These are phyloP conservation scores for Phaeomoniella chlamydospora DNA, from an alignment of 2,329 filamentous ascomycete species.

Conservation along the genomic window DNA sequence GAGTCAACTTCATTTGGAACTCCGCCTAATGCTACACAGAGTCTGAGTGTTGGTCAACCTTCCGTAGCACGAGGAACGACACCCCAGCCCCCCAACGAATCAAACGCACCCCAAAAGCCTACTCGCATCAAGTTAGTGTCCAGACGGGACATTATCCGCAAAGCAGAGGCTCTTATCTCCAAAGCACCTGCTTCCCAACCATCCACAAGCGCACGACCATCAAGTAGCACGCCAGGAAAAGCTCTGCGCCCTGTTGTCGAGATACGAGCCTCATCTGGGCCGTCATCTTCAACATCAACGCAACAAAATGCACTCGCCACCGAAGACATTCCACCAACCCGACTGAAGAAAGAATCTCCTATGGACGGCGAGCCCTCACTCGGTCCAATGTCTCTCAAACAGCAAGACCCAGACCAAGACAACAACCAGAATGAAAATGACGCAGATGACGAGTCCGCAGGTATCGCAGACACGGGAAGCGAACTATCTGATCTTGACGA, in stretches of 20 bases:
- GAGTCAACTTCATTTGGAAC: slow-evolving; percentile 5
- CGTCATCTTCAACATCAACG: slow-evolving; percentile 14
- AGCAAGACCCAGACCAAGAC: slow-evolving; percentile 40
- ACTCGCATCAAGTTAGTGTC: slow-evolving; percentile 42
- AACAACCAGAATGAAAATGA: slow-evolving; percentile 55
- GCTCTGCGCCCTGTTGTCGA: slow-evolving; percentile 6
- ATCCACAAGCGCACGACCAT: slow-evolving; percentile 12
- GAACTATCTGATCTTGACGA: slow-evolving; percentile 36
- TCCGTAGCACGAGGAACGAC: slow-evolving; percentile 5
- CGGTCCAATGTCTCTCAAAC: slow-evolving; percentile 37
- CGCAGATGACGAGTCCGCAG: slow-evolving; percentile 18
- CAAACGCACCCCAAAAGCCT: slow-evolving; percentile 8
- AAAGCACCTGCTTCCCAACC: slow-evolving; percentile 20
- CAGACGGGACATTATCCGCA: slow-evolving; percentile 42
- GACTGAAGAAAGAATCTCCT: slow-evolving; percentile 32
- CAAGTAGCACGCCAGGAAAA: slow-evolving; percentile 1
- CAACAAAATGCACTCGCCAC: not conserved
- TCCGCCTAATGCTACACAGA: slow-evolving; percentile 1
- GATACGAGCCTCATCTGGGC: slow-evolving; percentile 4
- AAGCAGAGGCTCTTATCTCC: slow-evolving; percentile 40
- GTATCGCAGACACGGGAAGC: slow-evolving; percentile 1
- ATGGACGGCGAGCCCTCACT: slow-evolving; percentile 38
- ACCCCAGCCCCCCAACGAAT: slow-evolving; percentile 14
- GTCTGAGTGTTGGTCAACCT: slow-evolving; percentile 2
- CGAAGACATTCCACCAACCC: slow-evolving; percentile 18